Conservation (phyloP, 768 basidiomycete species). For the Macrolepiota fuliginosa region DNA sequence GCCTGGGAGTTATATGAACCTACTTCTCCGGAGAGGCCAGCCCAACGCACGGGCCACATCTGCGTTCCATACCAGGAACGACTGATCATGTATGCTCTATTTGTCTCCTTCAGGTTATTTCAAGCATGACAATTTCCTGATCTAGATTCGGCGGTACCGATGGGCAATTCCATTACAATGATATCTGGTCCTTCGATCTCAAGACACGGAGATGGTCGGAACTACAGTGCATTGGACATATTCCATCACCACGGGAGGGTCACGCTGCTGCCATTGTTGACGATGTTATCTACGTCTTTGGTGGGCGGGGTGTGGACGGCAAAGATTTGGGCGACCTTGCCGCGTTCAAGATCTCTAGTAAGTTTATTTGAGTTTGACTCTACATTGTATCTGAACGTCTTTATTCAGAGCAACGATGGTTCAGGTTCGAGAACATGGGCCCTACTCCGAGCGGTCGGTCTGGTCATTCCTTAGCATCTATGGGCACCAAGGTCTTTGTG, state of each 20-base stretch:
- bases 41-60: slow-evolving; percentile 89
- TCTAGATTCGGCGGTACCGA: slow-evolving; percentile 95
- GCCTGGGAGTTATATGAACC: slow-evolving; percentile 82
- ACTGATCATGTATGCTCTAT: slow-evolving; percentile 68
- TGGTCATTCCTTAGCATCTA: slow-evolving; percentile 97
- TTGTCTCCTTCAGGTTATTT: slow-evolving; percentile 13
- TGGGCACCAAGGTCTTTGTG: slow-evolving; percentile 86
- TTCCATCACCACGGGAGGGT: slow-evolving; percentile 93
- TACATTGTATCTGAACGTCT: slow-evolving; percentile 7
- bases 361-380: slow-evolving; percentile 29
- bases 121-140: slow-evolving; percentile 14
- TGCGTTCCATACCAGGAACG: slow-evolving; percentile 81
- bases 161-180: slow-evolving; percentile 98
- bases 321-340: slow-evolving; percentile 93
- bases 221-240: slow-evolving; percentile 93
- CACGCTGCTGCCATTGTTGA: slow-evolving; percentile 96
- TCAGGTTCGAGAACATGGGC: slow-evolving; percentile 99
- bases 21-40: slow-evolving; percentile 57
- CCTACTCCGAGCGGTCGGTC: slow-evolving; percentile 90
- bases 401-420: slow-evolving; percentile 89
- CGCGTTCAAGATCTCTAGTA: slow-evolving; percentile 96
- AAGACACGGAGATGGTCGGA: slow-evolving; percentile 84
- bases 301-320: slow-evolving; percentile 94
- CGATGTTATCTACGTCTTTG: slow-evolving; percentile 97
- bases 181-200: slow-evolving; percentile 94